Evolutionary conservation across 306 rosid genomes (phyloP).

Genomic region (Canavalia ensiformis): DNA sequence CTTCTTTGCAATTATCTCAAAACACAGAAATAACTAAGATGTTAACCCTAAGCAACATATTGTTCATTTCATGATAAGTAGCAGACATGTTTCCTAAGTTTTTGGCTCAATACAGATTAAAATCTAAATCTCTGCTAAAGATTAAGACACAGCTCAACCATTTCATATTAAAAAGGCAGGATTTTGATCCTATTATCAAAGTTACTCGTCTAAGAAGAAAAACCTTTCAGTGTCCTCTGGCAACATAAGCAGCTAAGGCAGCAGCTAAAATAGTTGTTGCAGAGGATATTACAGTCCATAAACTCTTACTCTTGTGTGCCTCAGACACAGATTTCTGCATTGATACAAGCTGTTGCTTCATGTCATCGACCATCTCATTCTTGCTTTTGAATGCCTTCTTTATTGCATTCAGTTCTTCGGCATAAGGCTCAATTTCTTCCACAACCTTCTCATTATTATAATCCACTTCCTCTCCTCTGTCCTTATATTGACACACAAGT

Average conservation of each 20-base stretch:
- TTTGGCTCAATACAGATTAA: constrained; percentile 9
- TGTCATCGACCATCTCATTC: constrained; percentile 65
- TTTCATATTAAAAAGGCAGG: constrained; percentile 38
- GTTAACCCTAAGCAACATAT: constrained; percentile 13
- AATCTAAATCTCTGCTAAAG: constrained; percentile 44
- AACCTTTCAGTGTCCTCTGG: constrained; percentile 69
- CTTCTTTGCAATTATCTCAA: neutral
- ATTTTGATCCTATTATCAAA: constrained; percentile 46
- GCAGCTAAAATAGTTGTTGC: constrained; percentile 77
- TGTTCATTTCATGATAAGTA: neutral
- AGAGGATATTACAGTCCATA: constrained; percentile 73
- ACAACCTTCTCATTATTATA: constrained; percentile 53
- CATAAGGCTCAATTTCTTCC: constrained; percentile 59
- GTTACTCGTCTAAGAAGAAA: constrained; percentile 38
- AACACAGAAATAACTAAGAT: constrained; percentile 8
- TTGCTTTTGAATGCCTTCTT: constrained; percentile 67
- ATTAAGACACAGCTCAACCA: constrained; percentile 36
- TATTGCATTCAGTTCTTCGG: constrained; percentile 70
- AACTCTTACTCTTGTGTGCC: constrained; percentile 64
- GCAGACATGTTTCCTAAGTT: constrained; percentile 15
- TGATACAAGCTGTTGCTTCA: constrained; percentile 60
- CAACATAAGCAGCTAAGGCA: constrained; percentile 68
- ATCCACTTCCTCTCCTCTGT: constrained; percentile 52
- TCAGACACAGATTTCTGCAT: constrained; percentile 50
- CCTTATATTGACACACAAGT: constrained; percentile 37